Conservation (phyloP, 208 protist genomes). For the Trypanosoma lewisi region DNA sequence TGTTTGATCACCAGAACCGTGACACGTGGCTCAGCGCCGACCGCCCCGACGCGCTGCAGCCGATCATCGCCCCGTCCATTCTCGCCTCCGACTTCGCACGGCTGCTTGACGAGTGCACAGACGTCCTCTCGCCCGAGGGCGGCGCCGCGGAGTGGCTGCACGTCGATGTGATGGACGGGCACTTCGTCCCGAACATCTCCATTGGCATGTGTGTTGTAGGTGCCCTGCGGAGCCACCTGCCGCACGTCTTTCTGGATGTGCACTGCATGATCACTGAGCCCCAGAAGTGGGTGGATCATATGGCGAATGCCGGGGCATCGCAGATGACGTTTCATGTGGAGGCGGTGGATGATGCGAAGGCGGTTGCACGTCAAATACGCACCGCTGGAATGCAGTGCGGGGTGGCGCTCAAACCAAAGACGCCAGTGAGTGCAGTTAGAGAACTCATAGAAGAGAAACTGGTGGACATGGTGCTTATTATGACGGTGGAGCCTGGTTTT, state of each 20-base stretch:
- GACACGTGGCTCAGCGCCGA: slow-evolving; percentile 59
- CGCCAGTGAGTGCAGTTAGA: slow-evolving; percentile 57
- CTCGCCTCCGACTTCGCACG: slow-evolving; percentile 87
- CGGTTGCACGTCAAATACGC: slow-evolving; percentile 66
- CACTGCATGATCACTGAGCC: slow-evolving; percentile 97
- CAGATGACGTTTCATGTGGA: slow-evolving; percentile 97
- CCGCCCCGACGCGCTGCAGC: slow-evolving; percentile 34
- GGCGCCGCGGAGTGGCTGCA: slow-evolving; percentile 95
- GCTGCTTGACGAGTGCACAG: slow-evolving; percentile 77
- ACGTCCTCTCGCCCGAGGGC: slow-evolving; percentile 63
- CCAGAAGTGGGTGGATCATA: slow-evolving; percentile 81
- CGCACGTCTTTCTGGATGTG: slow-evolving; percentile 92
- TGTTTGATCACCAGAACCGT: slow-evolving; percentile 58
- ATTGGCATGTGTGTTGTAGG: slow-evolving; percentile 94
- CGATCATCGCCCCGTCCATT: slow-evolving; percentile 90
- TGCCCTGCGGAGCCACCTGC: slow-evolving; percentile 80
- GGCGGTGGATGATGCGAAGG: slow-evolving; percentile 58
- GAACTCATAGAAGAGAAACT: slow-evolving; percentile 76
- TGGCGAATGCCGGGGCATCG: slow-evolving; percentile 87
- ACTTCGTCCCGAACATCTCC: slow-evolving; percentile 98
- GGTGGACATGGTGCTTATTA: slow-evolving; percentile 97
- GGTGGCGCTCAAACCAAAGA: slow-evolving; percentile 97
- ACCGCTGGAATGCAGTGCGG: slow-evolving; percentile 89
- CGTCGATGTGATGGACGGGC: slow-evolving; percentile 97
- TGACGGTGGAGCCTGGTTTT: slow-evolving; percentile 99